Base-by-base conservation (phyloP, 1,284 basidiomycete genomes). In the Ceratobasidium papillatum region DNA sequence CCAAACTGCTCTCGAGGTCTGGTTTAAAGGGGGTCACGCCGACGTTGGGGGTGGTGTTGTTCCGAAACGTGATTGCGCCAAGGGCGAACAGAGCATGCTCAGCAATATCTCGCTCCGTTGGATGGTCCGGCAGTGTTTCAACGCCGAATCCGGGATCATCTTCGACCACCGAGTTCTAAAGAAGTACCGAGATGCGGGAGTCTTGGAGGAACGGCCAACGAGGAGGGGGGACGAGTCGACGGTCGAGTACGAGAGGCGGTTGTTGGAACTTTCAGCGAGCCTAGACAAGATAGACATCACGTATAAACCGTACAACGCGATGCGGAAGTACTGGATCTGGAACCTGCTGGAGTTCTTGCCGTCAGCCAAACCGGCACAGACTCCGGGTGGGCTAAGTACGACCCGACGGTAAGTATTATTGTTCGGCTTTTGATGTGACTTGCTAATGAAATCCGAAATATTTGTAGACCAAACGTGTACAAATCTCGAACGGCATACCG, bases 41-140 rank as follows among this genome's bases (percentile, higher is more conserved):
- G 73, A 76, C 59, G 71, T 76, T 7, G 75, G 75, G 7, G 75
- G 75, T 19, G 75, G 75, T 1, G 41, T 43, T 17, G 38, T n/a
- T 11, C 56, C 56, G 9, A 11, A 11, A 2, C 56, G 30, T 36
- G 27, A 4, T 12, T 12, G 14, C 3, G 1, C 2, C n/a, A 51
- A 47, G 12, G 47, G 47, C 19, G 14, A 7, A 11, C 2, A 68
- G 68, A 41, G 17, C 59, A 47, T 52, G 22, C 34, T 76, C 5
- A 74, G 73, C 36, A 75, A 75, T 32, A 64, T 74, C 3, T 47
- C 75, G 0, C 41, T 76, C 7, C 56, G 49, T 0, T 76, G 75
- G 75, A 76, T 76, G 75, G 43, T 76, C n/a, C 63, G 63, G 3
- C 63, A 65, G 45, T 51, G 25, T n/a, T 12, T 65, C 3, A 25